Base-by-base conservation (phyloP, 495 filamentous ascomycete genomes). In the Penicillium fimorum region DNA sequence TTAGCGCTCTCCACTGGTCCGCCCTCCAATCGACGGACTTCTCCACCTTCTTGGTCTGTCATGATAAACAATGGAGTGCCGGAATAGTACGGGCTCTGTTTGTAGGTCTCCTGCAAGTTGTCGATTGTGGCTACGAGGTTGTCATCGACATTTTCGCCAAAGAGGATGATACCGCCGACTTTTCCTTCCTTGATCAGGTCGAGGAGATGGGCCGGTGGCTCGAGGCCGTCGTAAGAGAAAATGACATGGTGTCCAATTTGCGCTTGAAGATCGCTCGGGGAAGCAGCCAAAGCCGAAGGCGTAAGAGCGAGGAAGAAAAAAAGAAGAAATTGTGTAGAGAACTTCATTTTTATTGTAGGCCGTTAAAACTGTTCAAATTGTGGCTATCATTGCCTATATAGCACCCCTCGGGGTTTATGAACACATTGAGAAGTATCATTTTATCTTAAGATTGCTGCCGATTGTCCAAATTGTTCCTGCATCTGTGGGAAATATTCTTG, bases 11-110 rank as follows among this genome's bases (percentile, higher is more conserved):
- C 25, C 1, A 56, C 62, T 10, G 71, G 70, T 1, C 70, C 71
- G 15, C 70, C 71, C 4, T 68, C 60, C 1, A 75, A 56, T 11
- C 71, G 65, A 29, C 61, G 59, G 5, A 75, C 61, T 12, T 66
- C 3, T 5, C 69, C 71, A 10, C 71, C 70, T 38, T 75, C 71
- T 24, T 75, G 71, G 51, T 75, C 71, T 1, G 70, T 75, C 64
- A 72, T 69, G 52, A 73, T 70, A 0, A 73, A 50, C 1, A 75
- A 56, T 6, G 71, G 71, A 4, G 51, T 53, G 7, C 64, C 69
- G 3, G 55, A 27, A 15, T 66, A 60, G 10, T 60, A 58, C 0
- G 59, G 43, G 18, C 66, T 69, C 25, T 63, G 41, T n/a, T 52
- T 53, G 27, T 73, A 74, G 3, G 67, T 50, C 22, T 52, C 40